Conservation (phyloP, 2,329 filamentous ascomycete species). For the Hypomyces rosellus region DNA sequence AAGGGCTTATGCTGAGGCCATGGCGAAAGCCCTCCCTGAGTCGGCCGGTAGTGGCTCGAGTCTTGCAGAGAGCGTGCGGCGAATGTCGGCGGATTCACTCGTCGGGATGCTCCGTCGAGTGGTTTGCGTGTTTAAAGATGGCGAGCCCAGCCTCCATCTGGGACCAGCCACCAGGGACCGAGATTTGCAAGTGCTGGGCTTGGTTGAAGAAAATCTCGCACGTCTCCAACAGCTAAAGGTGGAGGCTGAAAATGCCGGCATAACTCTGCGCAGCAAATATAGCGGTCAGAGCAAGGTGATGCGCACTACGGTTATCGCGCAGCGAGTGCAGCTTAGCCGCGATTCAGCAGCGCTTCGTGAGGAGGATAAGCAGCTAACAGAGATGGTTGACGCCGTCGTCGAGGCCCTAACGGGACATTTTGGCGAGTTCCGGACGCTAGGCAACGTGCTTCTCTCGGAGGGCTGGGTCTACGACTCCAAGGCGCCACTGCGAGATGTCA, state of each 20-base stretch:
- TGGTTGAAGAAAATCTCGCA: constrained; percentile 36
- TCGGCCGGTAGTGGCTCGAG: constrained; percentile 45
- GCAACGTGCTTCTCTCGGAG: constrained; percentile 58
- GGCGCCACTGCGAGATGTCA: constrained; percentile 64
- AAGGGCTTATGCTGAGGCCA: constrained; percentile 54
- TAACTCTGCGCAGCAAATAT: constrained; percentile 65
- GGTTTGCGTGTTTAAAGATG: constrained; percentile 25
- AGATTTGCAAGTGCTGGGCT: constrained; percentile 23
- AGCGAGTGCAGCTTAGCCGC: constrained; percentile 73
- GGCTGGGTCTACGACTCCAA: constrained; percentile 69
- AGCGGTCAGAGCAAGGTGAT: constrained; percentile 63
- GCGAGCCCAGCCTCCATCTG: constrained; percentile 32
- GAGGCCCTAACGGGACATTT: constrained; percentile 21
- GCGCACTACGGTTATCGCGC: constrained; percentile 71
- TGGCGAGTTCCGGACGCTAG: constrained; percentile 16
- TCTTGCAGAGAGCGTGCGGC: constrained; percentile 52
- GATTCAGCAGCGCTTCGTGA: constrained; percentile 65
- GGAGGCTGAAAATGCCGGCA: constrained; percentile 38
- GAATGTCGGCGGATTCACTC: constrained; percentile 38
- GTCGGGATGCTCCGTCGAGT: constrained; percentile 20
- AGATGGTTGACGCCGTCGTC: constrained; percentile 48
- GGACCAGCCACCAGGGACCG: constrained; percentile 25
- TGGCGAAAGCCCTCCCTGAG: constrained; percentile 48
- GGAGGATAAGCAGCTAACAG: constrained; percentile 64
- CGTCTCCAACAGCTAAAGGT: constrained; percentile 42